phyloP scores from a whole-genome alignment of 176 grass and related monocot genomes.

The Oryza meridionalis region DNA sequence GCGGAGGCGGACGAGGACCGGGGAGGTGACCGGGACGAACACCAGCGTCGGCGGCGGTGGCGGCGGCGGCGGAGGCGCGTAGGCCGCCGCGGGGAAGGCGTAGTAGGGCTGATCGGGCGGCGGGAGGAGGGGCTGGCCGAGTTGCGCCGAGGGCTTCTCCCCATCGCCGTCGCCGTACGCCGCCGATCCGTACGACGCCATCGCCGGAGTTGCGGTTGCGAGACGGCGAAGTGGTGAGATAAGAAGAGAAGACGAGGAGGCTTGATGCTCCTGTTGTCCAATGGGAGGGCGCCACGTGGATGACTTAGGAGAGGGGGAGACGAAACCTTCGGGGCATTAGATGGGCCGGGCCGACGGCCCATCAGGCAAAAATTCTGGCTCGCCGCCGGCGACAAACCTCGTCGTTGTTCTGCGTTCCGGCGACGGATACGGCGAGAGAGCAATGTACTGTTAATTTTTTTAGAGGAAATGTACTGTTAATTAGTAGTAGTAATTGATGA shows the following conservation, averaged over 20 bases:
- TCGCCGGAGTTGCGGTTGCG: conserved; percentile 32
- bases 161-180: conserved; percentile 7
- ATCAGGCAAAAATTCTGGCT: too few species aligned
- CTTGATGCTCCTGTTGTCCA: neutral
- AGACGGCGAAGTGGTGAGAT: neutral
- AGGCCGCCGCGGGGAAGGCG: conserved; percentile 45
- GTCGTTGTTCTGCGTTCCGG: too few species aligned
- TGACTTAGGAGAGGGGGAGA: neutral
- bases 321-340: too few species aligned
- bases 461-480: too few species aligned
- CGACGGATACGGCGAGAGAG: too few species aligned
- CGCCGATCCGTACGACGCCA: conserved; percentile 15
- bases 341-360: too few species aligned
- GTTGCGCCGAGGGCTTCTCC: conserved; percentile 24
- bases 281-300: neutral
- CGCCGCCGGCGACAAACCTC: too few species aligned
- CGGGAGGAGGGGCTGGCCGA: conserved; percentile 21
- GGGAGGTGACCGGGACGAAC: neutral
- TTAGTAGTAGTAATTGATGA: too few species aligned
- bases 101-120: conserved; percentile 34
- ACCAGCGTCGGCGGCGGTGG: conserved; percentile 19
- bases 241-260: neutral
- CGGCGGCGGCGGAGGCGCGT: neutral
- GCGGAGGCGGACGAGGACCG: conserved; percentile 40
- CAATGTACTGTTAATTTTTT: too few species aligned